A percentile compares a stretch with the other conserved stretches of the same genome.
Conservation (phyloP, 805 yeast genomes). For the Kurtzmaniella fragi region DNA sequence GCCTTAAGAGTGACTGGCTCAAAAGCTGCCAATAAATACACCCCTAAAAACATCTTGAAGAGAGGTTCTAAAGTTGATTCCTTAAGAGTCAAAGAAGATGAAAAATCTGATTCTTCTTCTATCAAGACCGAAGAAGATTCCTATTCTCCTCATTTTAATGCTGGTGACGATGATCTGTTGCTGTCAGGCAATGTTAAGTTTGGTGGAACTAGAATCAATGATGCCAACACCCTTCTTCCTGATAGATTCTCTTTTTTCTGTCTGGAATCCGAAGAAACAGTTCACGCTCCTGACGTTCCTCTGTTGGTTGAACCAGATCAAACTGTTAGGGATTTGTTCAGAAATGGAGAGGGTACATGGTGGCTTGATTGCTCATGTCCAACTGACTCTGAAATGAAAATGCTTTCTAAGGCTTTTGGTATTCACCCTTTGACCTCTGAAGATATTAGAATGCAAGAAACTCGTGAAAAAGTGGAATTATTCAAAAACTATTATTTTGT, state of each 20-base stretch:
- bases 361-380: slow-evolving; percentile 96
- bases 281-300: slow-evolving; percentile 85
- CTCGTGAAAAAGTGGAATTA: slow-evolving; percentile 94
- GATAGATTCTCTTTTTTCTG: slow-evolving; percentile 82
- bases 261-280: slow-evolving; percentile 77
- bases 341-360: slow-evolving; percentile 77
- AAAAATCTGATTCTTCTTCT: slow-evolving; percentile 18
- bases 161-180: slow-evolving; percentile 11
- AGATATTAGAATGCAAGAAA: slow-evolving; percentile 93
- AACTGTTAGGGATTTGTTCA: slow-evolving; percentile 64
- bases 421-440: slow-evolving; percentile 97
- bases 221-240: slow-evolving; percentile 36
- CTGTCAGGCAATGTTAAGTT: slow-evolving; percentile 33
- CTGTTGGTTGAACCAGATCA: slow-evolving; percentile 64
- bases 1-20: slow-evolving; percentile 11
- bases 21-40: slow-evolving; percentile 53
- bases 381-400: slow-evolving; percentile 91
- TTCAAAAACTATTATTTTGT: slow-evolving; percentile 89
- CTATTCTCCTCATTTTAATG: not conserved
- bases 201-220: slow-evolving; percentile 32
- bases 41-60: slow-evolving; percentile 42
- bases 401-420: slow-evolving; percentile 88
- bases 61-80: slow-evolving; percentile 3
- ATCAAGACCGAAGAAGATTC: slow-evolving; percentile 9
- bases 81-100: slow-evolving; percentile 5